phyloP scores from a whole-genome alignment of 768 basidiomycete genomes.

The Boletus pseudo-olivaceus region DNA sequence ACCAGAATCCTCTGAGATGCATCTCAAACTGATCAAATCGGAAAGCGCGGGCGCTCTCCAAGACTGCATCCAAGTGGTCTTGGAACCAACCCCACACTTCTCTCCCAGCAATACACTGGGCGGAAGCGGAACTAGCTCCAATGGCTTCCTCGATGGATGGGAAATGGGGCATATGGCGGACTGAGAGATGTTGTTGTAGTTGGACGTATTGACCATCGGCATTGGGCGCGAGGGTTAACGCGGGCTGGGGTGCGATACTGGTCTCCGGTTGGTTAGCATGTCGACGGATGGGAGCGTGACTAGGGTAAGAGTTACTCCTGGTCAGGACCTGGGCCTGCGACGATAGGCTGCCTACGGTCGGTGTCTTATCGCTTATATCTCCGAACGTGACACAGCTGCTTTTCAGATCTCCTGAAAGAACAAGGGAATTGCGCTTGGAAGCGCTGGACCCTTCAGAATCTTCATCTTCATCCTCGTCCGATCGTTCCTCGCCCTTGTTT shows the following conservation, averaged over 20 bases:
- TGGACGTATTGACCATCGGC: conserved; percentile 44
- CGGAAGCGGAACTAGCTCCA: conserved; percentile 66
- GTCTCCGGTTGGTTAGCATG: conserved; percentile 57
- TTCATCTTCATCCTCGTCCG: conserved; percentile 84
- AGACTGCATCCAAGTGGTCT: conserved; percentile 79
- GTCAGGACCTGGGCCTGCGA: conserved; percentile 70
- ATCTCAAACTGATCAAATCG: conserved; percentile 90
- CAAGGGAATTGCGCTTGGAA: conserved; percentile 73
- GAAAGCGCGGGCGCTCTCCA: conserved; percentile 73
- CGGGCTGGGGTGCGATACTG: conserved; percentile 51
- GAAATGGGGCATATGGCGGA: conserved; percentile 76
- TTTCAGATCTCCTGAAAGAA: conserved; percentile 62
- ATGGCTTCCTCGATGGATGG: conserved; percentile 86
- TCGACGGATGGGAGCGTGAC: conserved; percentile 74
- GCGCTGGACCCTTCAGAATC: conserved; percentile 76
- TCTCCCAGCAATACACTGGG: conserved; percentile 74
- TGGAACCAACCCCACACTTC: conserved; percentile 93
- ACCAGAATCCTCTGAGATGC: conserved; percentile 84
- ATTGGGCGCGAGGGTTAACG: conserved; percentile 50
- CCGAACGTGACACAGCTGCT: conserved; percentile 46
- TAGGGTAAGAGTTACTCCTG: conserved; percentile 56
- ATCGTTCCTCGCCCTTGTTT: conserved; percentile 63
- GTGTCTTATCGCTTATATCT: conserved; percentile 81
- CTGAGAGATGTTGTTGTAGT: conserved; percentile 54
- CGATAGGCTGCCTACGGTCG: conserved; percentile 72